Evolutionary conservation across 306 rosid genomes (phyloP).

Genomic region (Erythrophleum fordii): DNA sequence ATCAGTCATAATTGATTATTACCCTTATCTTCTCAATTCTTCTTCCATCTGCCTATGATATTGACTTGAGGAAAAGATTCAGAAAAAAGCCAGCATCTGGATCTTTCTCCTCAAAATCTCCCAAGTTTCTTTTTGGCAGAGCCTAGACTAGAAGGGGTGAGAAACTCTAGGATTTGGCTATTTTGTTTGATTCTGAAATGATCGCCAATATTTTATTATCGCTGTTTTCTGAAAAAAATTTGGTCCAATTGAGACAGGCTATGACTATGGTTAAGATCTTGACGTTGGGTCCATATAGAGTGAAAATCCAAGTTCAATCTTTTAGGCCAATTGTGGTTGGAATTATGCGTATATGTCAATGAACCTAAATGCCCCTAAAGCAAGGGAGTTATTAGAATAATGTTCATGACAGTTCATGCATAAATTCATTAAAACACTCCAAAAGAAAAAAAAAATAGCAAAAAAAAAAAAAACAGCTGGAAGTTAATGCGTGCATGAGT

Average conservation of each 20-base stretch:
- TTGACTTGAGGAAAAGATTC: conserved; percentile 31
- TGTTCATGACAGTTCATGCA: background rate
- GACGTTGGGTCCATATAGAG: conserved; percentile 2
- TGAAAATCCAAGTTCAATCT: background rate
- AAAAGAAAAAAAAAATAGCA: background rate
- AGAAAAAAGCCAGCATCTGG: conserved; percentile 14
- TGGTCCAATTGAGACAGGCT: conserved; percentile 1
- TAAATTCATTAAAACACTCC: background rate
- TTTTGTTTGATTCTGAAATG: background rate
- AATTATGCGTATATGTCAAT: conserved; percentile 21
- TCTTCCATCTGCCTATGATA: background rate
- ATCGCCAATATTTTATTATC: background rate
- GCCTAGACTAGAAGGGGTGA: conserved; percentile 10
- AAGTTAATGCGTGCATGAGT: background rate
- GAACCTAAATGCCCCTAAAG: conserved; percentile 16
- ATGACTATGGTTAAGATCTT: background rate
- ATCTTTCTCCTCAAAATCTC: conserved; percentile 14
- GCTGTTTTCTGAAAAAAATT: background rate
- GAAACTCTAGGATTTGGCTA: background rate
- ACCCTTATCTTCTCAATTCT: background rate
- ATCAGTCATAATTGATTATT: background rate
- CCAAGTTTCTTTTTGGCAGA: background rate
- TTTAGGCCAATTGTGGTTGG: background rate
- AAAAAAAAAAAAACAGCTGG: background rate
- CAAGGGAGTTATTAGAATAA: conserved; percentile 30